Base-by-base conservation (phyloP, 192 early-diverging fungal genomes). In the Paraglomus occultum region DNA sequence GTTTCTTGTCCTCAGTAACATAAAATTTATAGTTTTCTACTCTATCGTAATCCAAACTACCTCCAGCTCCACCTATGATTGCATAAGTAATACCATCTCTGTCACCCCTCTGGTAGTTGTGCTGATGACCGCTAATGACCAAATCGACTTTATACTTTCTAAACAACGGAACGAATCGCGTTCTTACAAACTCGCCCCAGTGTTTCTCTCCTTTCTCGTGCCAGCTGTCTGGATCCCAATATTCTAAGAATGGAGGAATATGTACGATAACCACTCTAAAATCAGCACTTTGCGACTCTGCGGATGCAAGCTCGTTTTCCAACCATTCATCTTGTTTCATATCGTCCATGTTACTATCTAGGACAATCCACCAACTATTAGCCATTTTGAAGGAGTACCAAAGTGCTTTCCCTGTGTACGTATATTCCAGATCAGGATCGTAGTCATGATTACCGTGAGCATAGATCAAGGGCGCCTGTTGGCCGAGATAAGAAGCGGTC, bases 401-500 rank as follows among this genome's bases (percentile, higher is more conserved):
- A 39, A 72, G 76, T 75, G 80, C 71, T 75, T 84, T 77, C 4
- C 74, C 73, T 17, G 89, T 91, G 51, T 82, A 77, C 1, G 67
- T 69, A 38, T 83, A 83, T n/a, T 71, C 62, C 1, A 80, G 72
- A 2, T 67, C 55, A 51, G 78, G 77, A 74, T 91, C 90, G 61
- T 83, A 83, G 57, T 91, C 90, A 62, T 91, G 90, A 73, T 91
- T 91, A 20, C 90, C 90, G 17, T 88, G 90, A 9, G 84, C 85
- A 77, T 88, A 90, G 51, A 89, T 87, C 40, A 87, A 47, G 4
- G 90, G 88, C 8, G 78, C 76, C 0, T 54, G 75, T 73, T 90
- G 89, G 0, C 76, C 80, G n/a, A 85, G 74, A 12, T 68, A 74
- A 66, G 76, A 77, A 46, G 83, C 73, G 1, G 85, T 85, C 38